Evolutionary conservation across 495 filamentous ascomycete genomes (phyloP).

Genomic region (Daldinia vernicosa): DNA sequence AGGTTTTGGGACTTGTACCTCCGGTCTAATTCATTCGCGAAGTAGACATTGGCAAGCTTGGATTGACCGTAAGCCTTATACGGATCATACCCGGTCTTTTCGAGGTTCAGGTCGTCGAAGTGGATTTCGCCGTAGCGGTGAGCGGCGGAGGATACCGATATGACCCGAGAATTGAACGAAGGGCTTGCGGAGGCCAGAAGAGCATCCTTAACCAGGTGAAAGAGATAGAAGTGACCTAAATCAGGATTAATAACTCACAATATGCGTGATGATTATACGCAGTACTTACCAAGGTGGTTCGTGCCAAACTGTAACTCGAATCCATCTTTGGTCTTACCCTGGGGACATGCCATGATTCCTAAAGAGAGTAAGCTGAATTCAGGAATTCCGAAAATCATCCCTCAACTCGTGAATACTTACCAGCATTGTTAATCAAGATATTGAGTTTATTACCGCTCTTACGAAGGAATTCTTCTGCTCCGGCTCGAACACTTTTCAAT

Average conservation of each 20-base stretch:
- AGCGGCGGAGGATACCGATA: conserved; percentile 49
- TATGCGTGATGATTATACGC: background rate
- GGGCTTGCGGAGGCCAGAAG: conserved; percentile 51
- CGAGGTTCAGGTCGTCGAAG: conserved; percentile 52
- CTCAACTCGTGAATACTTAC: background rate
- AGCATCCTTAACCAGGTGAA: conserved; percentile 56
- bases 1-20: conserved; percentile 28
- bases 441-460: conserved; percentile 38
- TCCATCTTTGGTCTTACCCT: background rate
- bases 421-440: conserved; percentile 46
- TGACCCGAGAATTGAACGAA: conserved; percentile 47
- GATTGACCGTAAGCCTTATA: conserved; percentile 44
- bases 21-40: conserved; percentile 42
- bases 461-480: conserved; percentile 36
- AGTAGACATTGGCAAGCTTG: conserved; percentile 58
- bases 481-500: conserved; percentile 42
- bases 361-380: background rate
- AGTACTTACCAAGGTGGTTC: background rate
- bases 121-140: conserved; percentile 53
- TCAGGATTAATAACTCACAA: background rate
- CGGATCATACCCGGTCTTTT: conserved; percentile 25
- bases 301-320: background rate
- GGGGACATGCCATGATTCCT: conserved; percentile 52
- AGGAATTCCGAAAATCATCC: background rate
- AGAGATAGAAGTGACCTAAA: conserved; percentile 47